Evolutionary conservation across 805 yeast genomes (phyloP).

Genomic region (Metschnikowia gelsemii): DNA sequence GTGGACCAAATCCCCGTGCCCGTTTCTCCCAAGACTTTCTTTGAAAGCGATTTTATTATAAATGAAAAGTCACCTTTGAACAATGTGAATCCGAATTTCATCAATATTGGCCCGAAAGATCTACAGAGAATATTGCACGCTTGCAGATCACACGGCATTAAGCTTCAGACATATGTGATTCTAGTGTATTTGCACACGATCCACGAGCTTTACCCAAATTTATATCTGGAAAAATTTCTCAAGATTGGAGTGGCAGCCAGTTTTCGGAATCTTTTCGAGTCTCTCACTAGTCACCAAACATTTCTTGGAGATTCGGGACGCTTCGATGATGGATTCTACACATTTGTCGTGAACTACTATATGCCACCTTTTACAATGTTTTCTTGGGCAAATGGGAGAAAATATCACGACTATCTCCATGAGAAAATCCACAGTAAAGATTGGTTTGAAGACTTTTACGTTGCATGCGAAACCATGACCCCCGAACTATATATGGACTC

Average conservation of each 20-base stretch:
- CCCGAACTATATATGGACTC: slow-evolving; percentile 6
- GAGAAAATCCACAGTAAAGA: slow-evolving; percentile 1
- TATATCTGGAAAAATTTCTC: slow-evolving; percentile 4
- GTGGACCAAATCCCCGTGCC: slow-evolving; percentile 2
- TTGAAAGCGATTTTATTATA: slow-evolving; percentile 1
- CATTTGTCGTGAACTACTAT: background rate
- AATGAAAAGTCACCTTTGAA: slow-evolving; percentile 5
- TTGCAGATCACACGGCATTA: slow-evolving; percentile 6
- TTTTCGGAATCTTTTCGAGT: slow-evolving; percentile 3
- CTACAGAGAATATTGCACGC: background rate
- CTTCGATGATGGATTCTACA: slow-evolving; percentile 10
- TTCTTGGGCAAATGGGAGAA: slow-evolving; percentile 5
- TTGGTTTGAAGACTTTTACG: slow-evolving; percentile 6
- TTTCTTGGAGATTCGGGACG: slow-evolving; percentile 1
- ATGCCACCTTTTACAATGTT: slow-evolving; percentile 5
- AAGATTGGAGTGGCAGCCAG: slow-evolving; percentile 7
- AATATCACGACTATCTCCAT: slow-evolving; percentile 9
- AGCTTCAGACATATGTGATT: slow-evolving; percentile 5
- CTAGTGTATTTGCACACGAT: slow-evolving; percentile 8
- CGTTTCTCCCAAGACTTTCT: slow-evolving; percentile 1
- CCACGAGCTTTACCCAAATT: slow-evolving; percentile 5
- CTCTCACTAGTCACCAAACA: slow-evolving; percentile 1
- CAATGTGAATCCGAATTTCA: background rate
- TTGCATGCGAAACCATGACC: slow-evolving; percentile 5
- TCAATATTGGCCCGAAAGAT: slow-evolving; percentile 2